Evolutionary conservation across 768 basidiomycete species (phyloP).

Genomic region (Boletus fagicola): DNA sequence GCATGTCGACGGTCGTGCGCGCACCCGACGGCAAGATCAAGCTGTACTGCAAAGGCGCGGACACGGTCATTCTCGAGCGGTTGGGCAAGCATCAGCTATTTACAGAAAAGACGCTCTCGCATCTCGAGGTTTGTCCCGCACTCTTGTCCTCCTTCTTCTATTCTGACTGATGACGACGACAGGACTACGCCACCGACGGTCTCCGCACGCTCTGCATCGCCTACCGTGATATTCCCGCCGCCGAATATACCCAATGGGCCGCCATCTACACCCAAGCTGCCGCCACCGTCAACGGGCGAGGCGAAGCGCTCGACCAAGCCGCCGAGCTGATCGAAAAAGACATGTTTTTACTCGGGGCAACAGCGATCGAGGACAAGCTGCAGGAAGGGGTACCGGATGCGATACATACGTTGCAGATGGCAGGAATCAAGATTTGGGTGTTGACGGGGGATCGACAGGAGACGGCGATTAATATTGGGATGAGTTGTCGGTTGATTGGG

Average conservation of each 20-base stretch:
- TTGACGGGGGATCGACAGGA: slow-evolving; percentile 98
- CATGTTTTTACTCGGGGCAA: slow-evolving; percentile 89
- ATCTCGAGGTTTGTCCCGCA: slow-evolving; percentile 71
- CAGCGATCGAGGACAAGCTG: slow-evolving; percentile 97
- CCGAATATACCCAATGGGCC: slow-evolving; percentile 90
- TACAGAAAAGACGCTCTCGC: slow-evolving; percentile 80
- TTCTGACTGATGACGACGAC: background rate
- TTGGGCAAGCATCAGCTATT: slow-evolving; percentile 82
- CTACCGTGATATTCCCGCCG: slow-evolving; percentile 86
- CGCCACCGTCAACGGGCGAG: slow-evolving; percentile 91
- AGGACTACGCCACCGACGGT: slow-evolving; percentile 98
- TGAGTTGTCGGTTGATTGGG: slow-evolving; percentile 94
- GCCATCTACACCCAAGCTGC: slow-evolving; percentile 89
- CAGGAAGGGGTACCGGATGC: slow-evolving; percentile 99
- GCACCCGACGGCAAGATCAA: slow-evolving; percentile 89
- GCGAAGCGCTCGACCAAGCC: slow-evolving; percentile 90
- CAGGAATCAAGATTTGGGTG: slow-evolving; percentile 99
- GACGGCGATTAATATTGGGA: slow-evolving; percentile 98
- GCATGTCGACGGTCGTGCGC: slow-evolving; percentile 95
- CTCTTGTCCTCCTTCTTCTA: background rate
- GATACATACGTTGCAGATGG: slow-evolving; percentile 96
- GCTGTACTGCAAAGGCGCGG: slow-evolving; percentile 95
- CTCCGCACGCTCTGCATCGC: slow-evolving; percentile 96
- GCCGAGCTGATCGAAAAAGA: slow-evolving; percentile 97
- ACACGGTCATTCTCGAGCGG: slow-evolving; percentile 95